Evolutionary conservation across 257 asterid genomes (phyloP).

Genomic region (Jaltomata sinuosa): DNA sequence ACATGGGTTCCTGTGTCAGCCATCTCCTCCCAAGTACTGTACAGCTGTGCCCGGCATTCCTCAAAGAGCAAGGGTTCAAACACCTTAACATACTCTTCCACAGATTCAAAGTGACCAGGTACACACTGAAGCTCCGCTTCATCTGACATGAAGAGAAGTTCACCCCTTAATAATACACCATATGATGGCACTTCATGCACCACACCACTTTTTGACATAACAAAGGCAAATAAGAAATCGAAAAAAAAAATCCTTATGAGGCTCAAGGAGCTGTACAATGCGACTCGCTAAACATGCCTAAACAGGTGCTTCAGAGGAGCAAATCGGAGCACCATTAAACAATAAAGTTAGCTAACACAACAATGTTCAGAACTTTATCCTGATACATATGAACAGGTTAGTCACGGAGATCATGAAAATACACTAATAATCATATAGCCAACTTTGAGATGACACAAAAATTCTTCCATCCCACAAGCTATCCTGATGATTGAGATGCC

Average conservation of each 20-base stretch:
- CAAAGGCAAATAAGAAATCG: not conserved
- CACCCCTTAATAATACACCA: not conserved
- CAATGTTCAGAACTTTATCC: not conserved
- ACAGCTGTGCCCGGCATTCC: slow-evolving; percentile 95
- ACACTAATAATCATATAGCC: not conserved
- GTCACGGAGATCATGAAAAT: not conserved
- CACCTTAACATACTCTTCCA: slow-evolving; percentile 83
- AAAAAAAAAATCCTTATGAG: not conserved
- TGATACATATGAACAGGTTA: not conserved
- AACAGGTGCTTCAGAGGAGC: not conserved
- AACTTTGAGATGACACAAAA: slow-evolving; percentile 18
- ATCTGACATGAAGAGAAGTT: slow-evolving; percentile 44
- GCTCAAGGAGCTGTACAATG: not conserved
- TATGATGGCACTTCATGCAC: not conserved
- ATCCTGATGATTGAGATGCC: slow-evolving; percentile 22
- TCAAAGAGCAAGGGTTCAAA: slow-evolving; percentile 98
- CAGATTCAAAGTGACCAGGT: slow-evolving; percentile 89
- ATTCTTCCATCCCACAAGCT: slow-evolving; percentile 30
- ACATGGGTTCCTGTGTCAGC: slow-evolving; percentile 61
- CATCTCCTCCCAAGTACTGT: slow-evolving; percentile 89
- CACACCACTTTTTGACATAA: not conserved
- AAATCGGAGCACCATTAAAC: not conserved
- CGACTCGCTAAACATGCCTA: not conserved
- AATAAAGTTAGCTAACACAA: not conserved
- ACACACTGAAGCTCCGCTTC: slow-evolving; percentile 89